Base-by-base conservation (phyloP, 1,284 basidiomycete genomes). In the Tremellales sp. region DNA sequence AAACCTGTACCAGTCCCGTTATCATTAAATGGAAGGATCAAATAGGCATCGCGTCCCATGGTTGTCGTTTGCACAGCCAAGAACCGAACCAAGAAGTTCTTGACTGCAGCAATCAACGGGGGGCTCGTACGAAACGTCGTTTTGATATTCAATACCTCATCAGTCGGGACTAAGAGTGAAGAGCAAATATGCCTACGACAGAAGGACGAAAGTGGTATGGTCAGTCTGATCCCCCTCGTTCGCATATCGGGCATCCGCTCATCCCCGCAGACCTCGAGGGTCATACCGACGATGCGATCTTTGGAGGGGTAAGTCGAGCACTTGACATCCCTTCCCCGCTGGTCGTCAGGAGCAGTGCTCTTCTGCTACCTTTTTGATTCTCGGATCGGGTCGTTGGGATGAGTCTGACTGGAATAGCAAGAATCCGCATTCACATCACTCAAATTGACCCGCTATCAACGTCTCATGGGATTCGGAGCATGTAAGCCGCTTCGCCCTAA, bases 361-460 rank as follows among this genome's bases (percentile, higher is more conserved):
- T 37, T 25, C 23, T 39, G 12, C 12, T n/a, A 19, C 35, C 21
- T 19, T 8, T 11, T 36, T 31, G 36, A 23, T n/a, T 33, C 41
- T 23, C 1, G 31, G n/a, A 10, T 17, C 19, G 19, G 35, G 27
- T 46, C 15, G 21, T n/a, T 15, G 33, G 27, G 24, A 23, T 27
- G 17, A n/a, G 8, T n/a, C n/a, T 29, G 26, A 22, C 7, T n/a
- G 0, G 22, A 46, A 8, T 36, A 73, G 69, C 58, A 71, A 52
- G 87, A 90, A 65, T 85, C 87, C 13, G 87, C 89, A 10, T 93
- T 90, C 78, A 81, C 79, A 45, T 83, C 82, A 54, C 78, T 92
- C 11, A 83, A 83, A 0, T 76, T 94, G 52, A 85, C 89, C 10
- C 79, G 83, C 59, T 87, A 79, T 33, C 85, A 89, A 61, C 76